A percentile compares a stretch with the other conserved stretches of the same genome.
Evolutionary conservation across 805 yeast species (phyloP).

Genomic region (Candida yuanshanica): DNA sequence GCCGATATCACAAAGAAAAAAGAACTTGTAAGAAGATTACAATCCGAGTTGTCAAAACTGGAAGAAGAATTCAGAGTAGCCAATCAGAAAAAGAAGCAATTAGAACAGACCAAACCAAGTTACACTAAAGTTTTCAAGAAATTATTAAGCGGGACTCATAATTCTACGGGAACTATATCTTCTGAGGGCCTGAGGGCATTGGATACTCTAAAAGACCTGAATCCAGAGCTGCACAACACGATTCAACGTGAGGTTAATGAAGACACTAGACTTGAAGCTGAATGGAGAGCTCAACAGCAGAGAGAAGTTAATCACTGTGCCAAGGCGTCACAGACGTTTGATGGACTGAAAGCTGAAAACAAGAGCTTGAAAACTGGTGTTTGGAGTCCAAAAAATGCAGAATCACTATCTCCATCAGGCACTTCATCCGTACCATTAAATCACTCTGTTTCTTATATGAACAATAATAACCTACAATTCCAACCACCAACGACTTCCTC

Average conservation of each 20-base stretch:
- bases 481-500: constrained; percentile 4
- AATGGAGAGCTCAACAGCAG: constrained; percentile 35
- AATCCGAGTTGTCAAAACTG: constrained; percentile 6
- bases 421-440: background rate
- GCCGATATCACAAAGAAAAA: constrained; percentile 12
- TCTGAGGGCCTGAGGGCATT: constrained; percentile 18
- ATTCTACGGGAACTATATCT: constrained; percentile 18
- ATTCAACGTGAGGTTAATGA: constrained; percentile 24
- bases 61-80: constrained; percentile 16
- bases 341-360: constrained; percentile 11
- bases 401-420: background rate
- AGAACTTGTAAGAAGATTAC: constrained; percentile 5
- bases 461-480: background rate
- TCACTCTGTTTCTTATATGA: background rate
- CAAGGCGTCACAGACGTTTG: constrained; percentile 19
- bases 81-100: constrained; percentile 15
- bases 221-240: constrained; percentile 6
- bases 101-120: constrained; percentile 13
- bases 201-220: constrained; percentile 16
- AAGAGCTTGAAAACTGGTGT: constrained; percentile 9
- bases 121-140: constrained; percentile 12
- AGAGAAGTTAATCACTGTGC: constrained; percentile 29
- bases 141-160: constrained; percentile 13
- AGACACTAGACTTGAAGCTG: constrained; percentile 32
- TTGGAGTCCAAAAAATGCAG: background rate